Base-by-base conservation (phyloP, 2,329 filamentous ascomycete genomes). In the Aspergillus jensenii region DNA sequence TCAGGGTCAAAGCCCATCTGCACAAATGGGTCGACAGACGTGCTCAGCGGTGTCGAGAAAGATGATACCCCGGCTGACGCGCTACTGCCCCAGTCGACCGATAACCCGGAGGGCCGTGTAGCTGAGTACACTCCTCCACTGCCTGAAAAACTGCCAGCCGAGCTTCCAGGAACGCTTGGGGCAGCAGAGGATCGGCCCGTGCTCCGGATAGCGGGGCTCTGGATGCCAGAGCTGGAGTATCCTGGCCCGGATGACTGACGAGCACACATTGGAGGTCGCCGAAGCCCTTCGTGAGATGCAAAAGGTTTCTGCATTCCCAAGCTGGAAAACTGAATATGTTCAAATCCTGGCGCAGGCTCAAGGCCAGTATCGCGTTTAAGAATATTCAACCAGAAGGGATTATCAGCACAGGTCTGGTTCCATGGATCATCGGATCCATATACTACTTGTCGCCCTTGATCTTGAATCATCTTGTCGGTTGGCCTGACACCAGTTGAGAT, bases 341-440 rank as follows among this genome's bases (percentile, higher is more conserved):
- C 68, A 6, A 71, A 67, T n/a, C 67, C 64, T 12, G 69, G 69
- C 2, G 67, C 57, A 15, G 65, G 60, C 21, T 71, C 67, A 17
- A 80, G 62, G 4, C 77, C 78, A 40, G 72, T 67, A 58, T 79
- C 74, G 9, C 74, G 74, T 62, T 80, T 80, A 52, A 80, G 63
- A 25, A 78, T 66, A 55, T 73, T 72, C 11, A 80, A 67, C 78
- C 78, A 80, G 9, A 74, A 66, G n/a, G 74, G 67, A 50, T 79
- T 79, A 61, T 80, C 78, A 7, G 78, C 78, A 55, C 76, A 76
- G 4, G 78, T 80, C 65, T 78, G 72, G 51, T 76, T 74, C 72
- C 72, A 76, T n/a, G 66, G 66, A 35, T 75, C 73, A 56, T 71
- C 66, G 15, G 50, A 65, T 12, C 66, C 71, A 53, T 75, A 76